Evolutionary conservation across 768 basidiomycete species (phyloP).

Genomic region (Mycena rosella): DNA sequence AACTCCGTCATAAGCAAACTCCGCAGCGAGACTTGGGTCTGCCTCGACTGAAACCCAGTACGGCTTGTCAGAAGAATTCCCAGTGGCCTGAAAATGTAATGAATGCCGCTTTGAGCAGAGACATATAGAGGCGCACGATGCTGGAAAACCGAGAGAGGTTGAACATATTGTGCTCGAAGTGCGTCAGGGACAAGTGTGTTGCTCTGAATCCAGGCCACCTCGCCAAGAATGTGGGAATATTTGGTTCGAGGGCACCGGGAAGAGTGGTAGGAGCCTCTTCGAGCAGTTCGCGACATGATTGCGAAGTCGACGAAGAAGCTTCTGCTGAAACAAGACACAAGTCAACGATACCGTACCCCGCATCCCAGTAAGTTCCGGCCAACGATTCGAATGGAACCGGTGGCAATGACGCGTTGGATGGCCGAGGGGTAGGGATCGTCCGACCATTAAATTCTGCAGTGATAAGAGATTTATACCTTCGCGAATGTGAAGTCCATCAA

Average conservation of each 20-base stretch:
- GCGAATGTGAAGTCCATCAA: neutral
- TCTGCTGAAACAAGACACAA: neutral
- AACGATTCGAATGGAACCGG: neutral
- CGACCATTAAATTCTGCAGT: neutral
- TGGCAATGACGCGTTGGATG: neutral
- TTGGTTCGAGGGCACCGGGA: constrained; percentile 37
- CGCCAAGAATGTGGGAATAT: constrained; percentile 41
- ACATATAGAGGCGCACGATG: constrained; percentile 25
- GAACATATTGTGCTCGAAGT: constrained; percentile 43
- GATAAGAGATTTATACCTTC: constrained; percentile 8
- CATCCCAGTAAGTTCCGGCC: neutral
- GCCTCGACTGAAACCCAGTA: constrained; percentile 34
- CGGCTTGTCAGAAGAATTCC: constrained; percentile 34
- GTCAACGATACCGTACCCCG: neutral
- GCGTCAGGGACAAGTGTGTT: constrained; percentile 40
- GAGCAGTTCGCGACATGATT: constrained; percentile 33
- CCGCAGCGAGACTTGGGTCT: constrained; percentile 31
- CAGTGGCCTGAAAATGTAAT: constrained; percentile 32
- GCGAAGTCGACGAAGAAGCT: constrained; percentile 10
- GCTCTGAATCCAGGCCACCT: constrained; percentile 36
- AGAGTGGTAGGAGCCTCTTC: constrained; percentile 37
- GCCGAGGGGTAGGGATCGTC: constrained; percentile 15
- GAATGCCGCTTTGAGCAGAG: neutral
- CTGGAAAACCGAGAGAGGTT: constrained; percentile 36
- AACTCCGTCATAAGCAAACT: constrained; percentile 29